A percentile compares a stretch with the other conserved stretches of the same genome.
These are phyloP conservation scores for Pascua guehoae DNA, from an alignment of 1,284 basidiomycete genomes.

Conservation along the genomic window DNA sequence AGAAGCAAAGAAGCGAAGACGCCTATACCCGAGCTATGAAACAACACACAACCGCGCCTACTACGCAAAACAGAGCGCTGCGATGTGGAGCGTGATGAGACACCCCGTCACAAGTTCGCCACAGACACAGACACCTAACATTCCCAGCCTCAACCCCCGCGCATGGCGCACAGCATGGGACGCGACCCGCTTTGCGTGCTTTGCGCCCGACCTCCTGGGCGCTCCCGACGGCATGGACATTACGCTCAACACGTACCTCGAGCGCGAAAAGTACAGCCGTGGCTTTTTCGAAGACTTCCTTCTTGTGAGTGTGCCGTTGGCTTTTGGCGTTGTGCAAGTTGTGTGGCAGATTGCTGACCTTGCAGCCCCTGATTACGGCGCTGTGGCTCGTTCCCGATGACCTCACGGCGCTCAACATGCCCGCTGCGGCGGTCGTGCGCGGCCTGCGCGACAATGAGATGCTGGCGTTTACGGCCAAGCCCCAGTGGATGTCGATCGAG, in stretches of 20 bases:
- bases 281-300: conserved; percentile 74
- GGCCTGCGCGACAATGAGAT: conserved; percentile 1
- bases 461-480: conserved; percentile 49
- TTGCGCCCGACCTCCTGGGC: conserved; percentile 51
- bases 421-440: conserved; percentile 9
- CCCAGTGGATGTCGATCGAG: conserved; percentile 70
- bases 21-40: too few species aligned
- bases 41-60: too few species aligned
- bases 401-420: conserved; percentile 10
- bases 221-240: conserved; percentile 44
- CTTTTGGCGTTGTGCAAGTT: too few species aligned
- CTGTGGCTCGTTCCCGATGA: conserved; percentile 13
- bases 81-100: too few species aligned
- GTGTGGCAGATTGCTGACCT: not conserved
- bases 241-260: conserved; percentile 68
- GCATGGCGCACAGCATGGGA: conserved; percentile 78
- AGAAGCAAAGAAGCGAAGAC: too few species aligned
- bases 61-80: too few species aligned
- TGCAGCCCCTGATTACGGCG: conserved; percentile 14
- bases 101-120: not conserved
- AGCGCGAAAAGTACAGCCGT: conserved; percentile 63
- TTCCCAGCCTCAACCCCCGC: conserved; percentile 56
- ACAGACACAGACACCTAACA: not conserved
- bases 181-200: conserved; percentile 71
- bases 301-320: conserved; percentile 55